Evolutionary conservation across 169 alveolate genomes (phyloP), one percentile per base, ranked within the genome.

Genomic region (Cryptosporidium xiaoi): DNA sequence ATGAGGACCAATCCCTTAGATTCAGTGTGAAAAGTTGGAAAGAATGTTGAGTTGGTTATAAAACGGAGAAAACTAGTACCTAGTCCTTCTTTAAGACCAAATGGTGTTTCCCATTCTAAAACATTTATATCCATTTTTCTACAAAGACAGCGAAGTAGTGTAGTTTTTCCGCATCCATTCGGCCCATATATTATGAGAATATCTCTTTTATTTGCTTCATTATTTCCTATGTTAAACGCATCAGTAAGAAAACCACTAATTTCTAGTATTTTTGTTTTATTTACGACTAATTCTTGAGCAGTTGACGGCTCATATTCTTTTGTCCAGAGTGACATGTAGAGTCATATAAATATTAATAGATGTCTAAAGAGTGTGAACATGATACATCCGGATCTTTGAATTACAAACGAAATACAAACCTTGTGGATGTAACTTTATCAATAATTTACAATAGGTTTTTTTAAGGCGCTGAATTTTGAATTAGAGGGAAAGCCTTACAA

Each of bases 81-180:
- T 34, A 77, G 20, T 48, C 87, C 87, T 24, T 77, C 87, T 48
- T 56, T 60, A 62, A 60, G 34, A 24, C 31, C 53, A 16, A 55
- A 56, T 13, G 87, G 51, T n/a, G 83, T 56, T 5, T 77, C 87
- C 87, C 87, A 77, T 44, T 77, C 77, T 20, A 77, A 18, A 60
- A 77, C 56, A 27, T 77, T 31, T 36, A 77, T 60, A n/a, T 60
- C 29, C 56, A 18, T 15, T 12, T 48, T 56, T n/a, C 58, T 56
- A 36, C 87, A 77, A 8, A 77, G 46, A 33, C 69, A 56, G 56
- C 71, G 71, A 6, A 77, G 55, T 40, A 60, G 24, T 8, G 87
- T 27, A 1, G 87, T 77, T 77, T 77, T 77, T 6, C 87, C 87
- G 8, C 56, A 34, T 24, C 87, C 87, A 77, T 29, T 46, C 8